Base-by-base conservation (phyloP, 176 grass and related monocot genomes). In the Bromus sterilis region DNA sequence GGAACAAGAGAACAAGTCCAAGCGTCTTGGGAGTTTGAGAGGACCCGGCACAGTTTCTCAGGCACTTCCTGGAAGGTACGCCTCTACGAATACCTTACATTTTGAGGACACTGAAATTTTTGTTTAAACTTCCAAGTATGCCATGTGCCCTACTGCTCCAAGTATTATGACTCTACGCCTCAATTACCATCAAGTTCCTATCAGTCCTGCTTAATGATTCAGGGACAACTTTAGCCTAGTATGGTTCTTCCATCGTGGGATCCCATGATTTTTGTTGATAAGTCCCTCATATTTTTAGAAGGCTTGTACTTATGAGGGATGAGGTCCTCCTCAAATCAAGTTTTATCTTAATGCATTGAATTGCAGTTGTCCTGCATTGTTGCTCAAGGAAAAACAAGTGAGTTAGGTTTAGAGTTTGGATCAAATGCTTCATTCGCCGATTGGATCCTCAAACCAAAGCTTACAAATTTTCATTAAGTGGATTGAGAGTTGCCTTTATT, bases 1-100 rank as follows among this genome's bases (percentile, higher is more conserved):
- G 69, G 92, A 97, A 58, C 88, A 90, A 76, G 94, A 97, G 77
- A 91, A 35, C 77, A 97, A 88, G 71, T 31, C 87, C 59, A 91
- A 91, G 46, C 88, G 92, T 7, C 80, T 87, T 78, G 82, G 89
- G 84, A 91, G 40, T 91, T 86, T 81, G 56, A 94, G 74, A 87
- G 90, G 75, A 80, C 75, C 92, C 78, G 89, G 89, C 81, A 89
- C 80, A 51, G 64, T 80, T 75, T 86, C 90, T 79, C 93, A 91
- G 71, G 37, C 72, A 23, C 66, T 83, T 67, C 81, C 89, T 29
- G 91, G 90, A 70, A 93, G 91, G 96, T 95, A 93, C 53, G 15
- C 14, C 30, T 31, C 69, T 59, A 68, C 9, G 8, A 65, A 66
- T 71, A 33, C 40, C 77, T 55, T 81, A 34, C 81, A 82, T 51